Evolutionary conservation across 208 protist genomes (phyloP).

Genomic region (Crithidia expoeki): DNA sequence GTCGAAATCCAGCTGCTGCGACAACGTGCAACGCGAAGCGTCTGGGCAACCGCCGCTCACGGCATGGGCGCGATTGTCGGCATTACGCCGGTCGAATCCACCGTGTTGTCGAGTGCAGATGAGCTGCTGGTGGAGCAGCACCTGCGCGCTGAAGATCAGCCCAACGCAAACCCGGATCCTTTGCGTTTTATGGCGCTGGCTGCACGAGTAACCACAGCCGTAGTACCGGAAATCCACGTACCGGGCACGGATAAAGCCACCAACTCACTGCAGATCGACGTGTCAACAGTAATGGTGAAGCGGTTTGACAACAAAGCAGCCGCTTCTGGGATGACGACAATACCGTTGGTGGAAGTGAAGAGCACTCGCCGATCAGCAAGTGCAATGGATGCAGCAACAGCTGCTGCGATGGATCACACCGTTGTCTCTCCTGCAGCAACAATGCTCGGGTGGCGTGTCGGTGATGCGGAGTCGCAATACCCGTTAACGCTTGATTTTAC

Average conservation of each 20-base stretch:
- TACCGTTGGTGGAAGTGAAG: constrained; percentile 3
- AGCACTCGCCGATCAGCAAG: neutral
- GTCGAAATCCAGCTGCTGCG: constrained; percentile 37
- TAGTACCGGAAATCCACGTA: neutral
- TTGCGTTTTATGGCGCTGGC: constrained; percentile 9
- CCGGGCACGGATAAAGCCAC: neutral
- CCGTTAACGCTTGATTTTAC: constrained; percentile 12
- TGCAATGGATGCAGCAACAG: neutral
- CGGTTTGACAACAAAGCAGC: neutral
- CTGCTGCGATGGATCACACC: neutral
- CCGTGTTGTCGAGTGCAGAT: constrained; percentile 24
- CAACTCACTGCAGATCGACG: constrained; percentile 21
- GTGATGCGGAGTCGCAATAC: neutral
- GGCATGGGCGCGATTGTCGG: constrained; percentile 17
- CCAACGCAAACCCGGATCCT: constrained; percentile 14
- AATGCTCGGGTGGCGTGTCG: constrained; percentile 13
- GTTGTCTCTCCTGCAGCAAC: neutral
- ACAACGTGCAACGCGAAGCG: constrained; percentile 25
- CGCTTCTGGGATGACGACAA: neutral
- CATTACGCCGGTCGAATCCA: constrained; percentile 25
- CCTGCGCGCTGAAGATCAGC: constrained; percentile 18
- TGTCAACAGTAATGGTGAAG: neutral
- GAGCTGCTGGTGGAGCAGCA: constrained; percentile 42
- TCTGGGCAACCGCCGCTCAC: constrained; percentile 14
- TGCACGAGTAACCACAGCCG: too few species aligned